These are phyloP conservation scores for Pneumocystis murina DNA, from an alignment of 1,139 yeast species.

Conservation along the genomic window DNA sequence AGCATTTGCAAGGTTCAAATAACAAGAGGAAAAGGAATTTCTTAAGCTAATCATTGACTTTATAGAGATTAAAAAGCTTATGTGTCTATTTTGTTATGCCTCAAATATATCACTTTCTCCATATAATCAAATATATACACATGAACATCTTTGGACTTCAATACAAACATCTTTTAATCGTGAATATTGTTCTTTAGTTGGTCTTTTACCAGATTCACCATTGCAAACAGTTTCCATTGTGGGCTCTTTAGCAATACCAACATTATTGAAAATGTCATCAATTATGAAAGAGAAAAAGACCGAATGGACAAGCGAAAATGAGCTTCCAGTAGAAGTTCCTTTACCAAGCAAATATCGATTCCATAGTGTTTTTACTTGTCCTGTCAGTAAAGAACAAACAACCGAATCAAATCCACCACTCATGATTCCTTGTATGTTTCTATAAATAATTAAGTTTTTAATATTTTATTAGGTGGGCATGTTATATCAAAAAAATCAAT, in stretches of 20 bases:
- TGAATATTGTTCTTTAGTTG: slow-evolving; percentile 50
- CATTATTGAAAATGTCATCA: slow-evolving; percentile 50
- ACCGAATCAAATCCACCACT: slow-evolving; percentile 45
- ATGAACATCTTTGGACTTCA: slow-evolving; percentile 27
- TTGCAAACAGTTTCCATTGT: slow-evolving; percentile 51
- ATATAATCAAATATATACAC: slow-evolving; percentile 22
- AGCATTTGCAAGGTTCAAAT: slow-evolving; percentile 6
- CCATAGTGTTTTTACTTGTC: slow-evolving; percentile 84
- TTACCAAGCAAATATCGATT: slow-evolving; percentile 39
- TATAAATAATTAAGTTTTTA: not conserved
- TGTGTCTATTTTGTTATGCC: slow-evolving; percentile 35
- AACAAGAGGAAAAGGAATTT: not conserved
- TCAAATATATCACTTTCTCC: slow-evolving; percentile 29
- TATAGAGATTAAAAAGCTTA: slow-evolving; percentile 39
- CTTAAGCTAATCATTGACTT: slow-evolving; percentile 20
- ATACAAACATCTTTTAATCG: slow-evolving; percentile 43
- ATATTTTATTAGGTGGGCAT: slow-evolving; percentile 23
- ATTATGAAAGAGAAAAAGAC: slow-evolving; percentile 33
- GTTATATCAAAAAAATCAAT: slow-evolving; percentile 41
- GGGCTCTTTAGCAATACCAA: slow-evolving; percentile 59
- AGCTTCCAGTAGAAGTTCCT: slow-evolving; percentile 45
- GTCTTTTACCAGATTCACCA: slow-evolving; percentile 57
- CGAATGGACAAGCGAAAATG: slow-evolving; percentile 43
- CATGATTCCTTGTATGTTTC: slow-evolving; percentile 43
- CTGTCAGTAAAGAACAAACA: slow-evolving; percentile 75